A percentile compares a stretch with the other conserved stretches of the same genome.
Conservation (phyloP, 148 eudicot genomes). For the Polygonum aviculare region DNA sequence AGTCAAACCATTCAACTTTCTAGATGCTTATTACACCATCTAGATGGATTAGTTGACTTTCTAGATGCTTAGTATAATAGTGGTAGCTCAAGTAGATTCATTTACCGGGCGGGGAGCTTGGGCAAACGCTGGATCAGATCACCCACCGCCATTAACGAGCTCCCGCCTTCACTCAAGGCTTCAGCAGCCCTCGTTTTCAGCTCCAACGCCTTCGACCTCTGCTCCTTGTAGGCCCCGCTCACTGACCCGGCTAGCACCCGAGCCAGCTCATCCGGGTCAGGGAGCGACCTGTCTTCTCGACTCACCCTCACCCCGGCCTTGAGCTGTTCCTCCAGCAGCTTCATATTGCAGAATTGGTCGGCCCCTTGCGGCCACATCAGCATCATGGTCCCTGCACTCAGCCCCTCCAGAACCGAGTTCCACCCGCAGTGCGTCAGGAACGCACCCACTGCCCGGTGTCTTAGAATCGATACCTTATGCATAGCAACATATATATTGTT, state of each 20-base stretch:
- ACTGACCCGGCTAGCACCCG: constrained; percentile 11
- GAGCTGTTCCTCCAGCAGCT: constrained; percentile 27
- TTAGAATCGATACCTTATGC: constrained; percentile 13
- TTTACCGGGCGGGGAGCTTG: neutral
- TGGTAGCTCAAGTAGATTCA: neutral
- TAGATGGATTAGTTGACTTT: neutral
- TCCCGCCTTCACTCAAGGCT: constrained; percentile 25
- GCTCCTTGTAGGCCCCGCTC: constrained; percentile 11
- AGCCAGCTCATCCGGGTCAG: constrained; percentile 25
- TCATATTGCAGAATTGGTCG: constrained; percentile 31
- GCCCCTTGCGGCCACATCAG: constrained; percentile 47
- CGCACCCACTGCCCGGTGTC: constrained; percentile 28
- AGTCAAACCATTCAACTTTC: neutral
- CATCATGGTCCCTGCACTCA: constrained; percentile 28
- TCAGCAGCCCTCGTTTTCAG: constrained; percentile 20
- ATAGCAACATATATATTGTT: neutral
- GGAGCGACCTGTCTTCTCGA: constrained; percentile 24
- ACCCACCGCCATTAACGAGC: constrained; percentile 23
- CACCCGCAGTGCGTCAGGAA: constrained; percentile 51
- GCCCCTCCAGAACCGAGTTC: constrained; percentile 37
- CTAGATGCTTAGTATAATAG: neutral
- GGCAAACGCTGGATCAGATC: constrained; percentile 22
- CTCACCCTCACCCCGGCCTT: constrained; percentile 28
- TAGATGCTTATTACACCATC: neutral
- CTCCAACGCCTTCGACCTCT: neutral